phyloP scores from a whole-genome alignment of 2,329 filamentous ascomycete species.

The Trichoderma polysporum region DNA sequence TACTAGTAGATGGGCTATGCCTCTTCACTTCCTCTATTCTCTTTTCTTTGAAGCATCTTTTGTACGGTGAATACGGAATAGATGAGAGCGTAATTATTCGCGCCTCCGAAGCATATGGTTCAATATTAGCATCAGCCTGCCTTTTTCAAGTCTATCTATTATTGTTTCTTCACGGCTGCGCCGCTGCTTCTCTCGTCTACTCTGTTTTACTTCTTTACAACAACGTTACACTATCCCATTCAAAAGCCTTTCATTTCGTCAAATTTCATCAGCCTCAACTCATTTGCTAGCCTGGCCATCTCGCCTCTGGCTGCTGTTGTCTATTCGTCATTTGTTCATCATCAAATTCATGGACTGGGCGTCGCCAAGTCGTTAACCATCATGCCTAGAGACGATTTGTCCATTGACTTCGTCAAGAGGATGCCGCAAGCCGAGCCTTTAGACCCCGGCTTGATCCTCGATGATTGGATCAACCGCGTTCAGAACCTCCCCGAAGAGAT shows the following conservation, averaged over 20 bases:
- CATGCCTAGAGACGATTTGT: slow-evolving; percentile 72
- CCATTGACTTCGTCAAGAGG: slow-evolving; percentile 67
- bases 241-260: slow-evolving; percentile 3
- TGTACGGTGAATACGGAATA: slow-evolving; percentile 5
- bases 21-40: background rate
- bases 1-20: slow-evolving; percentile 2
- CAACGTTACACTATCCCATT: background rate
- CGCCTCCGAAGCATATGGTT: background rate
- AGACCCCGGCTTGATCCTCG: slow-evolving; percentile 68
- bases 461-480: slow-evolving; percentile 73
- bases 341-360: slow-evolving; percentile 30
- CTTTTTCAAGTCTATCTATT: background rate
- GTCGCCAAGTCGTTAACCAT: slow-evolving; percentile 50
- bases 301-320: background rate
- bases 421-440: slow-evolving; percentile 62
- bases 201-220: background rate
- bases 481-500: slow-evolving; percentile 81
- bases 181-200: slow-evolving; percentile 1
- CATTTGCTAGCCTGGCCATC: background rate
- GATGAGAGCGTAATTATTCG: background rate
- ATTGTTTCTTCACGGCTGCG: slow-evolving; percentile 11
- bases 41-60: background rate
- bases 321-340: slow-evolving; percentile 25
- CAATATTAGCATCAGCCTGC: slow-evolving; percentile 15
- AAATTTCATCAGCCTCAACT: background rate